Evolutionary conservation across 345 rosid genomes (phyloP).

Genomic region (Boechera retrofracta): DNA sequence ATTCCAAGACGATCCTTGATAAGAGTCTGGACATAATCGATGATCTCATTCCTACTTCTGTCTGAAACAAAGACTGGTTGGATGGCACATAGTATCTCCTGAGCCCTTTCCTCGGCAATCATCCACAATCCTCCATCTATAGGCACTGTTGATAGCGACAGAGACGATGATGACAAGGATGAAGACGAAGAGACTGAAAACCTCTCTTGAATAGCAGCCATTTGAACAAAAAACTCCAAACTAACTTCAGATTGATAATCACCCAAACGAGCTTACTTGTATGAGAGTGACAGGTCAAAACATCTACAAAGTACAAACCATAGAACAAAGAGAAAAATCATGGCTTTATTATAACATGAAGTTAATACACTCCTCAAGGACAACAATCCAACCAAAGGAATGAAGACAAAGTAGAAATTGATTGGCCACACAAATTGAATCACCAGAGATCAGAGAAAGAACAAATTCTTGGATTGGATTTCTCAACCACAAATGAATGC

Average conservation of each 20-base stretch:
- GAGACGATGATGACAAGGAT: conserved; percentile 49
- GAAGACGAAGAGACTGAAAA: conserved; percentile 34
- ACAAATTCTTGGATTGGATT: conserved; percentile 14
- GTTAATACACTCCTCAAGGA: conserved; percentile 5
- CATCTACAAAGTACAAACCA: conserved; percentile 34
- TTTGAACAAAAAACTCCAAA: conserved; percentile 40
- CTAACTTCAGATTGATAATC: conserved; percentile 30
- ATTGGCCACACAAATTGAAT: not conserved
- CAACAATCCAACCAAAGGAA: conserved; percentile 19
- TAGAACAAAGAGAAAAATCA: conserved; percentile 15
- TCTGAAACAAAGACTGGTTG: conserved; percentile 73
- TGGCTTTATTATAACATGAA: not conserved
- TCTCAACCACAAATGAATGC: conserved; percentile 17
- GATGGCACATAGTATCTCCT: conserved; percentile 65
- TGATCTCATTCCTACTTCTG: conserved; percentile 58
- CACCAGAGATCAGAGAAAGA: conserved; percentile 16
- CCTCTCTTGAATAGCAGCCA: conserved; percentile 60
- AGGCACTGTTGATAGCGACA: conserved; percentile 43
- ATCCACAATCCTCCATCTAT: conserved; percentile 64
- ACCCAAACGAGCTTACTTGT: conserved; percentile 27
- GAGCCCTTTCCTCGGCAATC: conserved; percentile 72
- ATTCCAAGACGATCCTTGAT: conserved; percentile 54
- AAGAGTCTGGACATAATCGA: conserved; percentile 57
- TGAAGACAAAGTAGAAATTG: conserved; percentile 14
- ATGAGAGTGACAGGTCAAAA: conserved; percentile 29